These are phyloP conservation scores for Colletotrichum australisinense DNA, from an alignment of 2,329 filamentous ascomycete species.

Conservation along the genomic window DNA sequence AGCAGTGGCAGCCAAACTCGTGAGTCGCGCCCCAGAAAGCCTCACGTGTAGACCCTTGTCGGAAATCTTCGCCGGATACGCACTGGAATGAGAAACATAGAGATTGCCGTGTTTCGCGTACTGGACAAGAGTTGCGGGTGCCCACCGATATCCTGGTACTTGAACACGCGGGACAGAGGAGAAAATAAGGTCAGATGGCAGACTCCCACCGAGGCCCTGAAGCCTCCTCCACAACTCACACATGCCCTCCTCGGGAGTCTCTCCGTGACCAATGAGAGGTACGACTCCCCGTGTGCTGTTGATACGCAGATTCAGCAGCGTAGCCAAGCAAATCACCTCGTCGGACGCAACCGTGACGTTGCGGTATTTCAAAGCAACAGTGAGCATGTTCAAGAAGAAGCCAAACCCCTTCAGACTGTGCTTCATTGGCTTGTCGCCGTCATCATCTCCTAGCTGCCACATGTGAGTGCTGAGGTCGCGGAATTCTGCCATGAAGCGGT, in stretches of 20 bases:
- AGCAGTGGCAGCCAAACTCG: not conserved
- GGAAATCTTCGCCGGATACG: not conserved
- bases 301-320: slow-evolving; percentile 8
- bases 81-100: not conserved
- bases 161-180: slow-evolving; percentile 17
- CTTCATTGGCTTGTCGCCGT: not conserved
- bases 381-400: slow-evolving; percentile 10
- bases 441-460: not conserved
- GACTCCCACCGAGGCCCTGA: not conserved
- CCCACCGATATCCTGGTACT: slow-evolving; percentile 2
- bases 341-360: slow-evolving; percentile 22
- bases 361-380: slow-evolving; percentile 11
- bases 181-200: slow-evolving; percentile 18
- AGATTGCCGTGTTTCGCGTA: slow-evolving; percentile 5
- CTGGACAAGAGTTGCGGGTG: slow-evolving; percentile 15
- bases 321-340: not conserved
- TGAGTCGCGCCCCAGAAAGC: not conserved
- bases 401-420: not conserved
- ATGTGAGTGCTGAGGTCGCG: slow-evolving; percentile 5
- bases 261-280: slow-evolving; percentile 8
- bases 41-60: not conserved
- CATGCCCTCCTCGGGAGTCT: slow-evolving; percentile 10
- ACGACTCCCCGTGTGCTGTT: not conserved
- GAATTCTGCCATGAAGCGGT: not conserved
- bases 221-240: slow-evolving; percentile 23